Percentiles rank a stretch among this genome's conserved stretches.
These are phyloP conservation scores for Akanthomyces uredinophilus DNA, from an alignment of 2,329 filamentous ascomycete species.

Conservation along the genomic window DNA sequence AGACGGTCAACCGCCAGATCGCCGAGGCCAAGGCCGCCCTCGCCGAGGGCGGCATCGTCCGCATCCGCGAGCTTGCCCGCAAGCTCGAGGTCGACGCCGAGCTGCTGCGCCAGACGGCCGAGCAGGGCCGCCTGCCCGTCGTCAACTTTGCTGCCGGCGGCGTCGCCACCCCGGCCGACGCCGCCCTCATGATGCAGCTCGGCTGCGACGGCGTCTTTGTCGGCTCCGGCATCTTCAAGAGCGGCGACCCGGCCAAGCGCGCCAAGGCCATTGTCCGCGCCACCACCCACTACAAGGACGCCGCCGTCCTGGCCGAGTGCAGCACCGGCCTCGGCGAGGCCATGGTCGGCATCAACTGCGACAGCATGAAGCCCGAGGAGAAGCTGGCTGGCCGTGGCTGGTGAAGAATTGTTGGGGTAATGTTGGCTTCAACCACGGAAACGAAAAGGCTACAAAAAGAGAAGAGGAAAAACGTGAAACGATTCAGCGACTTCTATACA, in stretches of 20 bases:
- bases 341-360: conserved; percentile 93
- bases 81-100: conserved; percentile 74
- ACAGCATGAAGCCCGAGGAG: conserved; percentile 68
- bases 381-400: conserved; percentile 83
- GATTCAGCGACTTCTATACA: not conserved
- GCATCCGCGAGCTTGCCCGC: conserved; percentile 67
- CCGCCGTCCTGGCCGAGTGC: conserved; percentile 79
- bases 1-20: conserved; percentile 81
- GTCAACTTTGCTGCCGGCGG: conserved; percentile 99
- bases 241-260: conserved; percentile 80
- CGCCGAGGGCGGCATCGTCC: conserved; percentile 43
- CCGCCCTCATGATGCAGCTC: conserved; percentile 96
- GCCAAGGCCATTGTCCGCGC: conserved; percentile 94
- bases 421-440: not conserved
- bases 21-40: conserved; percentile 73
- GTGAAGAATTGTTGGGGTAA: conserved; percentile 40
- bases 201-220: conserved; percentile 98
- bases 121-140: conserved; percentile 82
- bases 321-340: conserved; percentile 90
- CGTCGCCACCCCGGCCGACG: conserved; percentile 97
- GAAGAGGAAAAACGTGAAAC: not conserved
- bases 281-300: conserved; percentile 82
- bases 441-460: not conserved
- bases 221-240: conserved; percentile 96
- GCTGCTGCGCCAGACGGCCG: conserved; percentile 79